phyloP scores from a whole-genome alignment of 371 early-diverging fungal genomes.

The Haplosporangium sp. region DNA sequence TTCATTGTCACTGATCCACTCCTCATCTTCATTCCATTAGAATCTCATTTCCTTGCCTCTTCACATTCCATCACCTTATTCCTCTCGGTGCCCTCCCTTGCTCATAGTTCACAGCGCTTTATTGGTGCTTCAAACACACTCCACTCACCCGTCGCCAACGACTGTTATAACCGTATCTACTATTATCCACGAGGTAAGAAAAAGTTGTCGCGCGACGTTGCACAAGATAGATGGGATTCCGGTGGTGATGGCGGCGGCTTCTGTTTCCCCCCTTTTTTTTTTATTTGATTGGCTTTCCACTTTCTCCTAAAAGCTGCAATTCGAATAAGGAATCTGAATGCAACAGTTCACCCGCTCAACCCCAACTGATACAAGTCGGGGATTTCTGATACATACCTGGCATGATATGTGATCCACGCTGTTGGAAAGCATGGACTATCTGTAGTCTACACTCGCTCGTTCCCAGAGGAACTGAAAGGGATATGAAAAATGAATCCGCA shows the following conservation, averaged over 20 bases:
- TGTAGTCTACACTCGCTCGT: no score
- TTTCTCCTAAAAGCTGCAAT: background rate
- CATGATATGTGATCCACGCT: no score
- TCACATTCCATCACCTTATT: no score
- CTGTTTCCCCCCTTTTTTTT: background rate
- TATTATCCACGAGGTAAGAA: no score
- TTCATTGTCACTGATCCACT: background rate
- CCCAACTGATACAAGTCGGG: background rate
- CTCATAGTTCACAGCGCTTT: background rate
- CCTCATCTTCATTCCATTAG: background rate
- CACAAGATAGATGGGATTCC: no score
- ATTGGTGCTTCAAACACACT: background rate
- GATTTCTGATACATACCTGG: no score
- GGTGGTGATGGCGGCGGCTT: background rate
- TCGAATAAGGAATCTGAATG: conserved; percentile 2
- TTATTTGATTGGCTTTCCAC: background rate
- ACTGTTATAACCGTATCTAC: no score
- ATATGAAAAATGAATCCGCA: no score
- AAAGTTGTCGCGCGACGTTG: no score
- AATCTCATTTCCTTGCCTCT: no score
- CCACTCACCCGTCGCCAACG: background rate
- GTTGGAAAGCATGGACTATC: no score
- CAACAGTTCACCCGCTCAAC: background rate
- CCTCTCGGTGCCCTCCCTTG: background rate
- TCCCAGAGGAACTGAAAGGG: no score